Evolutionary conservation across 768 basidiomycete species (phyloP), one percentile per base, ranked within the genome.

Genomic region (Boletus huronensis): DNA sequence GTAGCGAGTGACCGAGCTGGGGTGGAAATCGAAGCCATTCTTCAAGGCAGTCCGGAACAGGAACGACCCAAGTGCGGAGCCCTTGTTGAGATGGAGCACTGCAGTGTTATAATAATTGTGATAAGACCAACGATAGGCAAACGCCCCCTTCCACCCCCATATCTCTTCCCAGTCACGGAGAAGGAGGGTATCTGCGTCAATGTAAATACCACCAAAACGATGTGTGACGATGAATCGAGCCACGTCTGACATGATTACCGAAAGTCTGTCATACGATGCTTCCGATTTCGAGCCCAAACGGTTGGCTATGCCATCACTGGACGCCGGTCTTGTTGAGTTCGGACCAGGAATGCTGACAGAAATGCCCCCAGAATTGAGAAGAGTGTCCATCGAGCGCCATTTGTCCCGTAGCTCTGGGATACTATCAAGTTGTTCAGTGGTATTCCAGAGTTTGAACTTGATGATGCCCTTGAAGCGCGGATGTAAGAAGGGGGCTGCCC

Each of bases 141-240:
- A 97, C 14, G 93, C 91, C 40, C 94, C 93, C 56, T 85, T 83
- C 87, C 90, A 95, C 48, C 92, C 92, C 90, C 92, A 97, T 4
- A 97, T 78, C 66, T 96, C 94, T 70, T 97, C 94, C 95, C 95
- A 96, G 67, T 97, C 94, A 23, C 94, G 84, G 16, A 97, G 77
- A 60, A 98, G 79, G 62, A 98, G 80, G 3, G 92, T 95, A 66
- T 97, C 95, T 3, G 95, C 93, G 62, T 97, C 95, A 49, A 98
- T 82, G 65, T 96, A 97, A 55, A 94, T 87, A 3, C 95, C 95
- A 23, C 95, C 95, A 65, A 90, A 97, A 7, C 92, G 87, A 69
- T 97, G 91, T 50, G 90, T 92, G 11, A 98, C 79, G 47, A 97
- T 84, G 73, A 97, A 98, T n/a, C 95, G 88, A 21, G 92, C 95